Evolutionary conservation across 768 basidiomycete species (phyloP).

Genomic region (Lactarius deliciosus): DNA sequence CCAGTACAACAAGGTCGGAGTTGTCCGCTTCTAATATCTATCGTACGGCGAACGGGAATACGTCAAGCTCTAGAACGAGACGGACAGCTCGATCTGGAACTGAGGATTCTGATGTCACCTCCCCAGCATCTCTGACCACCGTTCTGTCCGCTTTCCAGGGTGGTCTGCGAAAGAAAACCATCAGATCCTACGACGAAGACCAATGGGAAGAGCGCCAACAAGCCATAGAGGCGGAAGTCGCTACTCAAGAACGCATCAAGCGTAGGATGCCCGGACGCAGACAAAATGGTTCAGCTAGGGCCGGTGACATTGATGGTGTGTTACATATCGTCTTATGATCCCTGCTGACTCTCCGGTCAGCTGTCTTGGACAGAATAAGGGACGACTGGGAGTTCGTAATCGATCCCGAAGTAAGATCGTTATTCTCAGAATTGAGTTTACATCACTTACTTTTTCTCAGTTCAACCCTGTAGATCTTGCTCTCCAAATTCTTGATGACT

Average conservation of each 20-base stretch:
- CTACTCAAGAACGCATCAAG: slow-evolving; percentile 65
- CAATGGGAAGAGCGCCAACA: slow-evolving; percentile 60
- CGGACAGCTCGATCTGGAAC: slow-evolving; percentile 15
- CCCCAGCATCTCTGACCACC: slow-evolving; percentile 35
- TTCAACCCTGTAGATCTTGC: slow-evolving; percentile 96
- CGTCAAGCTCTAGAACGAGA: slow-evolving; percentile 21
- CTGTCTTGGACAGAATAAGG: slow-evolving; percentile 80
- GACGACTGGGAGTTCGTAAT: slow-evolving; percentile 90
- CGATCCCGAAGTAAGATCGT: slow-evolving; percentile 65
- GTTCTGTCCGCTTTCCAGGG: slow-evolving; percentile 72
- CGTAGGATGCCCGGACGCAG: slow-evolving; percentile 64
- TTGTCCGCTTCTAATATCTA: slow-evolving; percentile 19
- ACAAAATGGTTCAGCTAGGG: slow-evolving; percentile 52
- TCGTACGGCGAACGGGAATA: slow-evolving; percentile 24
- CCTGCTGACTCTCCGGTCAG: slow-evolving; percentile 40
- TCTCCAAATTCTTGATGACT: slow-evolving; percentile 80
- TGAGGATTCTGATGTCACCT: slow-evolving; percentile 24
- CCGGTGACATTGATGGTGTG: slow-evolving; percentile 83
- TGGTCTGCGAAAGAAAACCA: slow-evolving; percentile 54
- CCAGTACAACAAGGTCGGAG: slow-evolving; percentile 29
- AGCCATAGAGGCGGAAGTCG: slow-evolving; percentile 63
- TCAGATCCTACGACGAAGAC: slow-evolving; percentile 53
- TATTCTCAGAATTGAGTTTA: slow-evolving; percentile 11
- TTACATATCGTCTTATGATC: neutral
- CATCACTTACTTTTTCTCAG: slow-evolving; percentile 40